Evolutionary conservation across 108 stramenopile genomes (phyloP), one percentile per base, ranked within the genome.

Genomic region (Cyclotella distinguenda): DNA sequence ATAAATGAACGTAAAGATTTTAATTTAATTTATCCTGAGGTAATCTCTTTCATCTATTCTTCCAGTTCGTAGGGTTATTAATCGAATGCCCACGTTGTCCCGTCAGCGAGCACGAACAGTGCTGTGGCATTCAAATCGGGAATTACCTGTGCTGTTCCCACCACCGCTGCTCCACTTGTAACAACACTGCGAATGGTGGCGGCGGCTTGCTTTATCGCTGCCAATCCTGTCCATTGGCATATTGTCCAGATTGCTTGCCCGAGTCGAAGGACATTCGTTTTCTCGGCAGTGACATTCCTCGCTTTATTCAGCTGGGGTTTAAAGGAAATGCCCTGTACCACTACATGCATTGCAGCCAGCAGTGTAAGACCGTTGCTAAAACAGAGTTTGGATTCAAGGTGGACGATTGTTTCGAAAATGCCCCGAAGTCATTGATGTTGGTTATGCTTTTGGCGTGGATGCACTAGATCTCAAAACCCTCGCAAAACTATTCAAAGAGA

Each of bases 151-250:
- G 38, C 15, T 96, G 96, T 43, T 73, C 82, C 6, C 96, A 96
- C 50, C 96, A 96, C 77, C 58, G 54, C 28, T 96, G 96, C 61
- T 32, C 32, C 18, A 43, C 25, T 1, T 96, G 96, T 52, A 49
- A 30, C 2, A 85, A 89, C 50, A 80, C 62, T 13, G 67, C 81
- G 11, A 16, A 39, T 3, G 65, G 74, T 15, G 89, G 83, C 10
- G 91, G 95, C 2, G 94, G 94, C n/a, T 34, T 96, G 27, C 57
- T 95, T 16, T 96, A 90, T 59, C 87, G 89, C 7, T 96, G 95
- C 70, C 66, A 78, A 10, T 57, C 66, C 18, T 96, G 96, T 64
- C 67, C 83, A 25, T 60, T 52, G 12, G 72, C 88, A 27, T 93
- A 73, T 61, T 96, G 96, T 63, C 92, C 90, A 43, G 93, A 96